phyloP scores from a whole-genome alignment of 148 eudicot species.

The Silene uniflora region DNA sequence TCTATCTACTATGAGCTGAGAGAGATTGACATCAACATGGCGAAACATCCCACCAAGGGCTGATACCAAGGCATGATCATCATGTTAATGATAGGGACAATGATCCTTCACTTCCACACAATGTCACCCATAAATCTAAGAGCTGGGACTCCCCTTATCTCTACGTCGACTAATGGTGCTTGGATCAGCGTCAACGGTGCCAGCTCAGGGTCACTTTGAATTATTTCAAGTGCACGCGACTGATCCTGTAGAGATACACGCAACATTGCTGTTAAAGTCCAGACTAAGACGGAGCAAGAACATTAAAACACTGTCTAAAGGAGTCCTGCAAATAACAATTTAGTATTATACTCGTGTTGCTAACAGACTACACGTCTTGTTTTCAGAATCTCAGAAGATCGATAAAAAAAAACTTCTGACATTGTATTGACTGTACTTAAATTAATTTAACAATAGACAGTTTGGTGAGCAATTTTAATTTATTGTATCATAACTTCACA shows the following conservation, averaged over 20 bases:
- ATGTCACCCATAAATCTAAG: conserved; percentile 93
- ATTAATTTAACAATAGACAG: no score
- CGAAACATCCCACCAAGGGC: neutral
- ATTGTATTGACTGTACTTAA: no score
- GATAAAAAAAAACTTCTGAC: no score
- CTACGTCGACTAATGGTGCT: conserved; percentile 95
- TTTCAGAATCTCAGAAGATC: no score
- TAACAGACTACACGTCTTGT: no score
- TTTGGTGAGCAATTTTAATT: no score
- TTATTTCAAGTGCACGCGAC: conserved; percentile 68
- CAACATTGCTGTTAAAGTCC: conserved; percentile 12
- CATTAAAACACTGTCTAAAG: no score
- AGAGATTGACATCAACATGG: neutral
- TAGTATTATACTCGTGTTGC: no score
- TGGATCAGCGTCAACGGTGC: conserved; percentile 58
- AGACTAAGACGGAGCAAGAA: neutral
- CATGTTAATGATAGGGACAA: neutral
- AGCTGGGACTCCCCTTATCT: conserved; percentile 98
- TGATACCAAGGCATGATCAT: neutral
- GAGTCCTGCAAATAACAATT: no score
- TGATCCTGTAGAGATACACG: conserved; percentile 62
- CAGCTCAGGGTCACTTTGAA: conserved; percentile 72
- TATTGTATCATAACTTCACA: no score
- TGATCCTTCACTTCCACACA: conserved; percentile 67
- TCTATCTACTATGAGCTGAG: neutral